Conservation (phyloP, 495 filamentous ascomycete species). For the Lentithecium fluviatile region DNA sequence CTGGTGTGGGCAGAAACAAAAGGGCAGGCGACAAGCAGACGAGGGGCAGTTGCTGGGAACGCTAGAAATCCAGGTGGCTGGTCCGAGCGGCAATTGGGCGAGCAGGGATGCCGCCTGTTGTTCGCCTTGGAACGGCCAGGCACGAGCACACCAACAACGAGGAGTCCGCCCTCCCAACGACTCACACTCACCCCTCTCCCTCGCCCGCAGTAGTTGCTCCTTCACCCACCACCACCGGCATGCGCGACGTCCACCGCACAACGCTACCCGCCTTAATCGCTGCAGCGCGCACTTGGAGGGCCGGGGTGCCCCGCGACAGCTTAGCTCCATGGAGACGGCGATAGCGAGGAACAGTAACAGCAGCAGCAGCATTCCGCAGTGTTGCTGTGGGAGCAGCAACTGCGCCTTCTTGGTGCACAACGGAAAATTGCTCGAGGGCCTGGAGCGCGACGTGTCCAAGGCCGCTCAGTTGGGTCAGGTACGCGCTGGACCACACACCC, state of each 20-base stretch:
- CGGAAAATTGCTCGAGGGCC: slow-evolving; percentile 69
- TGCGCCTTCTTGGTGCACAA: slow-evolving; percentile 82
- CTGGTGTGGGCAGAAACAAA: background rate
- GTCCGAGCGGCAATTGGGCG: slow-evolving; percentile 4
- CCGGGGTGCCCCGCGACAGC: slow-evolving; percentile 14
- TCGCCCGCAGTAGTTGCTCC: background rate
- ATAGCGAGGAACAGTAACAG: background rate
- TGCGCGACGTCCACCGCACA: background rate
- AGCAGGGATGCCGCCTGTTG: background rate
- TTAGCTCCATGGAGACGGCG: slow-evolving; percentile 1
- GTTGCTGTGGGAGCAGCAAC: slow-evolving; percentile 81
- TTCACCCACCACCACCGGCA: background rate
- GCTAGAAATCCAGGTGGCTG: slow-evolving; percentile 15
- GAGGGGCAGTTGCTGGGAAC: too few species aligned
- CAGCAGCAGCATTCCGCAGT: slow-evolving; percentile 45
- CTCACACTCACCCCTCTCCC: slow-evolving; percentile 5
- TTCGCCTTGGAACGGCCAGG: background rate
- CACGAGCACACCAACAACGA: background rate
- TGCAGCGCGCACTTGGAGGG: too few species aligned
- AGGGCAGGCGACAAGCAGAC: background rate
- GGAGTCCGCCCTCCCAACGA: background rate
- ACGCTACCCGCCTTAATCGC: too few species aligned
- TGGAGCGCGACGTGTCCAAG: slow-evolving; percentile 82
- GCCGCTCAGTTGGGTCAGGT: slow-evolving; percentile 90
- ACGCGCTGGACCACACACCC: slow-evolving; percentile 34